Evolutionary conservation across 1,284 basidiomycete genomes (phyloP), one percentile per base, ranked within the genome.

Genomic region (Rhodotorula sp.): DNA sequence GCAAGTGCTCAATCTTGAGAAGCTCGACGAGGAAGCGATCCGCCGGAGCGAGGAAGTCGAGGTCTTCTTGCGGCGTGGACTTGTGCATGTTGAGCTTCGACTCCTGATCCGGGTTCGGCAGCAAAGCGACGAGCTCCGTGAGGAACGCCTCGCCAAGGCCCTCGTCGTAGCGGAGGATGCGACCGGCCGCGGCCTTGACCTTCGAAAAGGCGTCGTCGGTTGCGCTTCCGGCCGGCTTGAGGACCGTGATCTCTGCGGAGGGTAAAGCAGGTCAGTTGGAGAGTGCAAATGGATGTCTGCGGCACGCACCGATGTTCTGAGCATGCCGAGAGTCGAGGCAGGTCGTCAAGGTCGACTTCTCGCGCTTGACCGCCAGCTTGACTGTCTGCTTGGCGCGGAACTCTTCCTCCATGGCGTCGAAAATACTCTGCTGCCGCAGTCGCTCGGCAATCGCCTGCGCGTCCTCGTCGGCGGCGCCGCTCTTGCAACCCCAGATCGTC

Each of bases 311-410:
- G 53, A 76, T 74, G 20, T 67, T 65, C 64, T 77, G 69, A 1
- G 67, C 56, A 48, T 67, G 48, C 61, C 71, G 55, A 10, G 57
- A 51, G 26, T 52, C 66, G 59, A 68, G 71, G 57, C 77, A 78
- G 59, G 78, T 80, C 70, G 77, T 79, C 60, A 81, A 73, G 66
- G 79, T 79, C 59, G 79, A 68, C 72, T 79, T 81, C 66, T 80
- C 78, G 72, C 79, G 78, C 75, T 79, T 79, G 62, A 82, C 79
- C 10, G 80, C 80, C 64, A 81, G 79, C 76, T 81, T 76, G 75
- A 94, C 92, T 59, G 93, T 85, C 80, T 96, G 93, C 81, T 95
- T 94, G 26, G 94, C 94, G 79, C 95, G 94, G 84, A 99, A 99
- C 79, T 95, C 94, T 78, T 96, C 90, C 80, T 99, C 94, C 89